Percentiles rank a stretch among this genome's conserved stretches.
These are phyloP conservation scores for Chrysoporthe puriensis DNA, from an alignment of 2,329 filamentous ascomycete species.

Conservation along the genomic window DNA sequence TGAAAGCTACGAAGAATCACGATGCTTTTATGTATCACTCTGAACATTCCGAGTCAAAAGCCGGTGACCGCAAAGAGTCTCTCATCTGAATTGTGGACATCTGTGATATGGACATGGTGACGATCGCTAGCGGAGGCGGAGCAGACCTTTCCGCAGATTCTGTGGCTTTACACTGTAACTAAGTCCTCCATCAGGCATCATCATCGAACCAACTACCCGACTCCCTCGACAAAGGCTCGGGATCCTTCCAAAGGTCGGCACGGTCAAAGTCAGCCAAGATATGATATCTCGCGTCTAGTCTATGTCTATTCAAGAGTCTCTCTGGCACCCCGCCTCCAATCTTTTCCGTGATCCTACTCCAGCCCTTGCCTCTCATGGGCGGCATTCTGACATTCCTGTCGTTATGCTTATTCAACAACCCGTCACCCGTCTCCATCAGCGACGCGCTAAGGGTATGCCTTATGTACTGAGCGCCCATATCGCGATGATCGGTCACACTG, in stretches of 20 bases:
- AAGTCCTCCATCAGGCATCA: not conserved
- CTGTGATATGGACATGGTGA: too few species aligned
- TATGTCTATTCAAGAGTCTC: slow-evolving; percentile 29
- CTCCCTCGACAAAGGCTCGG: not conserved
- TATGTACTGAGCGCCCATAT: slow-evolving; percentile 30
- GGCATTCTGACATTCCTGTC: slow-evolving; percentile 31
- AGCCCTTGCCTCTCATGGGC: slow-evolving; percentile 27
- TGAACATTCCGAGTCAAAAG: too few species aligned
- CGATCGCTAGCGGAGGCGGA: too few species aligned
- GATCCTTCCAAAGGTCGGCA: not conserved
- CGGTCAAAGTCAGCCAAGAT: slow-evolving; percentile 28
- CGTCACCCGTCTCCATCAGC: slow-evolving; percentile 38
- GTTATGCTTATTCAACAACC: slow-evolving; percentile 29
- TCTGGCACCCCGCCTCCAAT: slow-evolving; percentile 4
- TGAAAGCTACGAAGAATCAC: too few species aligned
- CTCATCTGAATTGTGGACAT: too few species aligned
- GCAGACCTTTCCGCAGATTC: too few species aligned
- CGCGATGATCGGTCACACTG: not conserved
- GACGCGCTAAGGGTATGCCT: slow-evolving; percentile 26
- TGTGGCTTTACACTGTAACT: not conserved
- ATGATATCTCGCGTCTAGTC: slow-evolving; percentile 35
- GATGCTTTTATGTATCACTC: too few species aligned
- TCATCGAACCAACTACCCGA: not conserved
- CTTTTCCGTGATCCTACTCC: slow-evolving; percentile 15
- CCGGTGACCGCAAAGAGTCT: too few species aligned